A percentile compares a stretch with the other conserved stretches of the same genome.
Conservation (phyloP, 352 stramenopile genomes). For the Pythium sukuiense region DNA sequence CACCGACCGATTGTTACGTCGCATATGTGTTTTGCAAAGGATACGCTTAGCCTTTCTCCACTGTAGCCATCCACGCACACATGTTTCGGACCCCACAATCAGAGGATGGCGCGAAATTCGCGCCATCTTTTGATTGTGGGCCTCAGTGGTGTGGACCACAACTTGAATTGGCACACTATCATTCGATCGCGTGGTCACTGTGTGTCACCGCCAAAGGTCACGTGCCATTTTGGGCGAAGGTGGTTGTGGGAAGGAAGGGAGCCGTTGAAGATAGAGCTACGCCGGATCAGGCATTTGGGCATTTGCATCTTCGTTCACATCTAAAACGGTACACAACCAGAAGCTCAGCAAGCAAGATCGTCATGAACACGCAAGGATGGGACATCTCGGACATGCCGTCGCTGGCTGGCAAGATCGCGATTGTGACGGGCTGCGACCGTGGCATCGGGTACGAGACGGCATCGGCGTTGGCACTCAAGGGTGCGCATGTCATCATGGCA, state of each 20-base stretch:
- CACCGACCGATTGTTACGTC: background rate
- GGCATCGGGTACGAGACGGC: constrained; percentile 83
- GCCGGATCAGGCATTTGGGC: background rate
- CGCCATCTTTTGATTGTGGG: constrained; percentile 6
- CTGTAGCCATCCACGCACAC: too few species aligned
- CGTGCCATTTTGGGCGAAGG: background rate
- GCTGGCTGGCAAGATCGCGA: constrained; percentile 53
- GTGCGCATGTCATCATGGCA: constrained; percentile 74
- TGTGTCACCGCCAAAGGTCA: constrained; percentile 2
- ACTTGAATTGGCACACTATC: constrained; percentile 4
- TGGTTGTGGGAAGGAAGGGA: background rate
- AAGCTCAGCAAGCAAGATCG: background rate
- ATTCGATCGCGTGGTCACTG: background rate
- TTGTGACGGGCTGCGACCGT: constrained; percentile 85
- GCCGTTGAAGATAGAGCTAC: background rate
- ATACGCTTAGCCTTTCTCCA: too few species aligned
- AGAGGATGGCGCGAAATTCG: background rate
- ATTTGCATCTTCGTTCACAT: background rate
- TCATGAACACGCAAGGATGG: constrained; percentile 23
- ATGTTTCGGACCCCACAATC: constrained; percentile 1
- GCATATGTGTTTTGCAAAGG: background rate
- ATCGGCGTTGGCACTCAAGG: constrained; percentile 49
- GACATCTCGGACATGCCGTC: constrained; percentile 31
- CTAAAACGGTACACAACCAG: background rate
- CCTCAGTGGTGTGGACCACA: constrained; percentile 2